Evolutionary conservation across 31 red algal genomes (phyloP).

Genomic region (Endocladia muricata): DNA sequence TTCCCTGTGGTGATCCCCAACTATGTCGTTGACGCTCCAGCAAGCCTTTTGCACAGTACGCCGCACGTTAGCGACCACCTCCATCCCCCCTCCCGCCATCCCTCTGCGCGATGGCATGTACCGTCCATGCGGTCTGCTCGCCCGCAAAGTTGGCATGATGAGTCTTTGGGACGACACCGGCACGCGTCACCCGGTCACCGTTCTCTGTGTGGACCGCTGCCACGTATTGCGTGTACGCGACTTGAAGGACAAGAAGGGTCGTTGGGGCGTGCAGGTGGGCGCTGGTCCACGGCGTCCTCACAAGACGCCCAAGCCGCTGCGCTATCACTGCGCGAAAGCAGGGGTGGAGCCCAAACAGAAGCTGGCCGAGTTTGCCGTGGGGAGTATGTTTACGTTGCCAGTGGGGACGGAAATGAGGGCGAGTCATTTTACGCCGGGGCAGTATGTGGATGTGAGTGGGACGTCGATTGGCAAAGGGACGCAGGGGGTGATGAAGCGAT

Average conservation of each 20-base stretch:
- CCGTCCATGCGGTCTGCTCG: constrained; percentile 83
- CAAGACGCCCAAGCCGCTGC: constrained; percentile 78
- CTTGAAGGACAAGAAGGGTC: constrained; percentile 34
- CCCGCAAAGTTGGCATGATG: constrained; percentile 97
- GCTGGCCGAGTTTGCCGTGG: constrained; percentile 80
- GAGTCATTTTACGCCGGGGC: constrained; percentile 79
- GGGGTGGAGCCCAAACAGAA: constrained; percentile 92
- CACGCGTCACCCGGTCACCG: constrained; percentile 70
- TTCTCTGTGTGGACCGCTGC: constrained; percentile 87
- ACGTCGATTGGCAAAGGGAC: constrained; percentile 95
- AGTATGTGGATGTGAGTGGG: constrained; percentile 92
- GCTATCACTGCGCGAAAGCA: constrained; percentile 92
- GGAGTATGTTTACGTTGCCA: constrained; percentile 56
- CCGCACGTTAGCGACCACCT: no score
- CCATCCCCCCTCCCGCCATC: no score
- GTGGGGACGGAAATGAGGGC: constrained; percentile 81
- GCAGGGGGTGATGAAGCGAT: constrained; percentile 97
- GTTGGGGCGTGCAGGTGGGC: constrained; percentile 77
- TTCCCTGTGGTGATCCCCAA: no score
- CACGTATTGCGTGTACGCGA: constrained; percentile 71
- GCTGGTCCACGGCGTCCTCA: constrained; percentile 92
- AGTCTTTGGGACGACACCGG: constrained; percentile 85
- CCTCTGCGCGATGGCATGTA: constrained; percentile 14
- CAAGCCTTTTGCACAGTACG: no score
- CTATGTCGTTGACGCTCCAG: no score